Evolutionary conservation across 805 yeast species (phyloP).

Genomic region (Candida endomychidarum): DNA sequence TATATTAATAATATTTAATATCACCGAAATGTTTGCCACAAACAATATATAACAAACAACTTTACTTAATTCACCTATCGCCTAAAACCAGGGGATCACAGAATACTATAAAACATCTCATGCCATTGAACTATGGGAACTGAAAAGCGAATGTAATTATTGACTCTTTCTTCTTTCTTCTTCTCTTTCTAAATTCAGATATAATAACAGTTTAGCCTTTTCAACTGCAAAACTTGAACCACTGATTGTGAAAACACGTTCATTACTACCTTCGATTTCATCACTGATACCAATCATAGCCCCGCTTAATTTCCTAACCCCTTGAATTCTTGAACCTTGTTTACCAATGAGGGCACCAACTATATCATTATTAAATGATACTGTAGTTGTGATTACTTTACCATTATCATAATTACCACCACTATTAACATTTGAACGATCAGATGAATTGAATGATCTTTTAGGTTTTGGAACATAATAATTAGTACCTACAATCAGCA

Average conservation of each 20-base stretch:
- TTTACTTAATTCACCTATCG: no score
- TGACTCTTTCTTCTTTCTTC: slow-evolving; percentile 41
- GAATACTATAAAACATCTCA: no score
- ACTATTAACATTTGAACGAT: not conserved
- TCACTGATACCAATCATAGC: slow-evolving; percentile 77
- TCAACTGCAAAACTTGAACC: slow-evolving; percentile 60
- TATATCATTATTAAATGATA: slow-evolving; percentile 71
- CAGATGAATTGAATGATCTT: slow-evolving; percentile 11
- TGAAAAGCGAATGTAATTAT: not conserved
- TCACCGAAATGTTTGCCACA: slow-evolving; percentile 3
- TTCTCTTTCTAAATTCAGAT: slow-evolving; percentile 59
- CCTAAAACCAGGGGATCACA: slow-evolving; percentile 5
- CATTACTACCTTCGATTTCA: slow-evolving; percentile 61
- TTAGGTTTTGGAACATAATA: slow-evolving; percentile 56
- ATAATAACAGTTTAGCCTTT: slow-evolving; percentile 56
- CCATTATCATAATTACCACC: not conserved
- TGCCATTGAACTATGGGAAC: no score
- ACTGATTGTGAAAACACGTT: slow-evolving; percentile 67
- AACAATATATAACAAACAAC: slow-evolving; percentile 6
- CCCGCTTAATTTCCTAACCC: slow-evolving; percentile 74
- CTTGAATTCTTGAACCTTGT: slow-evolving; percentile 82
- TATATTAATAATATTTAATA: slow-evolving; percentile 4
- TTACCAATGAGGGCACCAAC: slow-evolving; percentile 91
- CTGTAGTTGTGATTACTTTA: slow-evolving; percentile 32
- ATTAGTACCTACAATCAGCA: slow-evolving; percentile 60